These are phyloP conservation scores for Macrophomina tecta DNA, from an alignment of 2,329 filamentous ascomycete genomes.

Conservation along the genomic window DNA sequence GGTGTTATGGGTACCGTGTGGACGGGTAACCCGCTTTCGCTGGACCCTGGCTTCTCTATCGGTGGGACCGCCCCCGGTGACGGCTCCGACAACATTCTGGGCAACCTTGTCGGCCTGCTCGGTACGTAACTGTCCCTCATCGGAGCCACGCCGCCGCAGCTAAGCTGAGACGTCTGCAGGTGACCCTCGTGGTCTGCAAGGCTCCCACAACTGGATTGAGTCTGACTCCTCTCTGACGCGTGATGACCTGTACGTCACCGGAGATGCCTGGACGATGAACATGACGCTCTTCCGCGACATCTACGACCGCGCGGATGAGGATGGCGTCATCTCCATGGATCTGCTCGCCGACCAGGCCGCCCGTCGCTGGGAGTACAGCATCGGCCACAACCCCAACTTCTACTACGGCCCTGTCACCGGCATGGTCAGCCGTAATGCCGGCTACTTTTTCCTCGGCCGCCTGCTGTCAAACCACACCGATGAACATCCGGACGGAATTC, in stretches of 20 bases:
- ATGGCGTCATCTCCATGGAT: constrained; percentile 36
- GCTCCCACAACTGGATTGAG: constrained; percentile 64
- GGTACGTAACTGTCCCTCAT: constrained; percentile 37
- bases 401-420: constrained; percentile 61
- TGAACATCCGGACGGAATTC: constrained; percentile 40
- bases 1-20: constrained; percentile 36
- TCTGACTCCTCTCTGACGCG: constrained; percentile 60
- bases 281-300: constrained; percentile 58
- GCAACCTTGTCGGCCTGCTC: constrained; percentile 50
- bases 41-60: constrained; percentile 47
- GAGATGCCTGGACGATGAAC: constrained; percentile 59
- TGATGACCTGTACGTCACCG: constrained; percentile 59
- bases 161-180: constrained; percentile 34
- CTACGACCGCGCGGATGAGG: constrained; percentile 42
- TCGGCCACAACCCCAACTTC: constrained; percentile 58
- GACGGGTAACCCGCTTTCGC: constrained; percentile 57
- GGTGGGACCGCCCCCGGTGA: constrained; percentile 36
- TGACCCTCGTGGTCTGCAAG: constrained; percentile 54
- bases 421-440: constrained; percentile 56
- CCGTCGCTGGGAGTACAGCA: constrained; percentile 53
- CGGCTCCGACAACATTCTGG: constrained; percentile 44
- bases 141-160: constrained; percentile 27
- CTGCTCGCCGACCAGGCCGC: constrained; percentile 37
- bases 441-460: constrained; percentile 38
- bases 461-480: constrained; percentile 46